Evolutionary conservation across 1,284 basidiomycete genomes (phyloP).

Genomic region (Mrakiaceae sp.): DNA sequence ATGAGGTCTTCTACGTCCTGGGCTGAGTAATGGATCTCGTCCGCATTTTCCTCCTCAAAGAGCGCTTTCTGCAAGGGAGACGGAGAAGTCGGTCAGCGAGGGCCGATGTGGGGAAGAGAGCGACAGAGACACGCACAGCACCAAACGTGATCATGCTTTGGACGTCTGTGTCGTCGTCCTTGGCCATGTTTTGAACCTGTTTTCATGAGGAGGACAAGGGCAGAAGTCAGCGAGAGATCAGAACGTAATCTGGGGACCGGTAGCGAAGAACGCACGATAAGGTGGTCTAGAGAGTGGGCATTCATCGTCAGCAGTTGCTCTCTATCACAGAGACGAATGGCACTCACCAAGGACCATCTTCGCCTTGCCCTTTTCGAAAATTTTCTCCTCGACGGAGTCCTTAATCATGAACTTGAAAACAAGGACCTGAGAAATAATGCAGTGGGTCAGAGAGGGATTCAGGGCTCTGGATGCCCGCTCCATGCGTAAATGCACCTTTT

Average conservation of each 20-base stretch:
- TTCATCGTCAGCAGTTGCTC: too few species aligned
- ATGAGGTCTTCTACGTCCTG: slow-evolving; percentile 70
- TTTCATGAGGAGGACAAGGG: neutral
- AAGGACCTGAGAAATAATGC: slow-evolving; percentile 44
- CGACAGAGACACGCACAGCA: neutral
- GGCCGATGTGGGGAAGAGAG: neutral
- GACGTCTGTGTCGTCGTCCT: slow-evolving; percentile 57
- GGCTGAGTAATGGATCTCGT: slow-evolving; percentile 65
- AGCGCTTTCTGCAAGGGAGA: slow-evolving; percentile 63
- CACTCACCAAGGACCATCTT: slow-evolving; percentile 54
- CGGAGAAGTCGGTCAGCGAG: slow-evolving; percentile 62
- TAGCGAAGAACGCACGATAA: slow-evolving; percentile 45
- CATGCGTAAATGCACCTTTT: slow-evolving; percentile 22
- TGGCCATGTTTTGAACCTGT: slow-evolving; percentile 69
- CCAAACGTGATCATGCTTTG: slow-evolving; percentile 14
- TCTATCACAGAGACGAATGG: too few species aligned
- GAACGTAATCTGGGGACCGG: neutral
- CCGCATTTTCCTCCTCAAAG: slow-evolving; percentile 48
- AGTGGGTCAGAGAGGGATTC: neutral
- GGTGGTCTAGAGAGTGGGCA: slow-evolving; percentile 46
- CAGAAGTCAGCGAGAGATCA: neutral
- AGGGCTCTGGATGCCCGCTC: too few species aligned
- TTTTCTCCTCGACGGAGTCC: slow-evolving; percentile 77
- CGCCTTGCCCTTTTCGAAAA: slow-evolving; percentile 76
- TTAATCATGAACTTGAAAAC: slow-evolving; percentile 90